Conservation (phyloP, 768 basidiomycete genomes). For the Leccinum longicurvipes region DNA sequence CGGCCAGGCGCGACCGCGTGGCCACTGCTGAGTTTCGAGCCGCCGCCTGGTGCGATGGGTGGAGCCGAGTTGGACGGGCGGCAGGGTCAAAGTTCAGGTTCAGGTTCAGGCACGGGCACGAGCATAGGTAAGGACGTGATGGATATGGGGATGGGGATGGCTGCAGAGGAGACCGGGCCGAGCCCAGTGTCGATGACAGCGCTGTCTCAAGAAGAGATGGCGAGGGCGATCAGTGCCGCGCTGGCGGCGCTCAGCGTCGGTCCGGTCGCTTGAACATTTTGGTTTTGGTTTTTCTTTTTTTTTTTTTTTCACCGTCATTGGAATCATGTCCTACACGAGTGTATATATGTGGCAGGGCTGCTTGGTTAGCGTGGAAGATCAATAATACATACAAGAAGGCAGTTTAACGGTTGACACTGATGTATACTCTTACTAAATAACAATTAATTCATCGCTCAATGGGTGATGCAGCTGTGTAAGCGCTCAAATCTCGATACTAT, state of each 20-base stretch:
- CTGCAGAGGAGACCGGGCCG: neutral
- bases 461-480: too few relatives aligned
- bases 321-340: neutral
- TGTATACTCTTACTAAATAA: too few relatives aligned
- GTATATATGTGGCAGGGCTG: neutral
- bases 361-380: too few relatives aligned
- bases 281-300: neutral
- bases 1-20: neutral
- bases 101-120: neutral
- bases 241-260: conserved; percentile 13
- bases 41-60: neutral
- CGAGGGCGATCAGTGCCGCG: conserved; percentile 22
- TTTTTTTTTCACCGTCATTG: neutral
- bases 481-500: neutral
- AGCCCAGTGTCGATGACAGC: neutral
- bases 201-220: conserved; percentile 22
- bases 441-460: too few relatives aligned
- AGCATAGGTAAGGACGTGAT: neutral
- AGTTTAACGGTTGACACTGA: neutral
- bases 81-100: neutral
- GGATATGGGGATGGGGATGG: neutral
- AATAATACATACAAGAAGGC: neutral
- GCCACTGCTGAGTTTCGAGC: neutral
- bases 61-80: neutral
- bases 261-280: neutral